Evolutionary conservation across 192 early-diverging fungal species (phyloP), one percentile per base, ranked within the genome.

Genomic region (Chytriomyces sp.): DNA sequence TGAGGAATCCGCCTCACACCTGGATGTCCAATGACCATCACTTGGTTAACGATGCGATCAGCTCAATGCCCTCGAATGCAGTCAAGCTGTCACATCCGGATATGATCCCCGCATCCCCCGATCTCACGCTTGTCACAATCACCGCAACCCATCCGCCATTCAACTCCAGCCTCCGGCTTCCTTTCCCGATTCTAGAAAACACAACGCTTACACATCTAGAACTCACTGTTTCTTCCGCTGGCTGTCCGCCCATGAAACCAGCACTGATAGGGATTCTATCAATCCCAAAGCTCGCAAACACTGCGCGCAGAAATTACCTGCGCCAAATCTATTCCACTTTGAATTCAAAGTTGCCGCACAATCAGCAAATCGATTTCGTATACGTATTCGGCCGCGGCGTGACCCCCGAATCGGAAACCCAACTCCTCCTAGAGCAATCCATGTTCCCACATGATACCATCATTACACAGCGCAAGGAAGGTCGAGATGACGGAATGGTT

Each of bases 221-320:
- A 6, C 65, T 67, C 8, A 18, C 43, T 46, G 65, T 43, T 3
- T 18, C 8, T 16, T 45, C 43, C 50, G 18, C 50, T 23, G 73
- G 63, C 7, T 75, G 73, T 65, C 63, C 63, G 9, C 11, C 16
- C 23, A 44, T 64, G 20, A n/a, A 45, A 23, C 2, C 61, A 8
- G 73, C 73, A 7, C 49, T 75, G 16, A 50, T 65, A 9, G 73
- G 73, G 6, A 75, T 75, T 20, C 13, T 66, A 26, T 60, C 73
- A 50, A 45, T 26, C n/a, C 45, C 73, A 7, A 46, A 26, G 6
- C 47, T 53, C 9, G 49, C 45, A 66, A 65, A 35, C 7, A 28
- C 73, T 45, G 20, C 20, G 13, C 73, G 73, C 10, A 35, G 73
- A 10, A 11, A 45, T 8, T 62, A 62, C 50, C 48, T 75, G 73